A percentile compares a stretch with the other conserved stretches of the same genome.
Conservation (phyloP, 208 protist genomes). For the Tritrichomonas foetus region DNA sequence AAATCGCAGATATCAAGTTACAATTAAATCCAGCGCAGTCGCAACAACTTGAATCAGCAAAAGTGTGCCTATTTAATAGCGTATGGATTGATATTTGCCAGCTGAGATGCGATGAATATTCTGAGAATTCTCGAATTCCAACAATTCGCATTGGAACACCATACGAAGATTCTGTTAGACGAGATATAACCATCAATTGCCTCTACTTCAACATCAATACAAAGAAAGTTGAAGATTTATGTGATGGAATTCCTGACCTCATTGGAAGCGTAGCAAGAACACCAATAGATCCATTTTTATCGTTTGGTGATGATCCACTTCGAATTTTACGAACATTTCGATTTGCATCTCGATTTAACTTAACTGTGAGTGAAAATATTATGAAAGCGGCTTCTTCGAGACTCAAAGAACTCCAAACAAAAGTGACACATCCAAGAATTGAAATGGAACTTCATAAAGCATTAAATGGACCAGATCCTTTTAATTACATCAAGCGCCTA, state of each 20-base stretch:
- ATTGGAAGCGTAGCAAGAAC: conserved; percentile 43
- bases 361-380: conserved; percentile 28
- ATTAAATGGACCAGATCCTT: background rate
- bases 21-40: background rate
- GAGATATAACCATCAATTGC: conserved; percentile 97
- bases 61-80: background rate
- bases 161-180: conserved; percentile 77
- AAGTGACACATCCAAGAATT: background rate
- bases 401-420: background rate
- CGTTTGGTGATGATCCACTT: conserved; percentile 61
- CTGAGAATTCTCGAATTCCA: conserved; percentile 35
- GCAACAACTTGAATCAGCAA: background rate
- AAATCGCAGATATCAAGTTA: background rate
- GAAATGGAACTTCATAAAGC: background rate
- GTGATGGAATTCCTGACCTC: conserved; percentile 54
- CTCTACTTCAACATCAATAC: conserved; percentile 97
- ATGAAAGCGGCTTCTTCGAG: too few relatives aligned
- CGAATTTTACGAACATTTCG: conserved; percentile 56
- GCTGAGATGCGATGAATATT: background rate
- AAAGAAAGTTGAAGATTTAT: conserved; percentile 81
- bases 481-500: background rate
- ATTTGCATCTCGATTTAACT: conserved; percentile 52
- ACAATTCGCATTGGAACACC: conserved; percentile 60
- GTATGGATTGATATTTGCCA: background rate
- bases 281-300: conserved; percentile 52